Conservation (phyloP, 306 rosid species). For the Clitoria ternatea region DNA sequence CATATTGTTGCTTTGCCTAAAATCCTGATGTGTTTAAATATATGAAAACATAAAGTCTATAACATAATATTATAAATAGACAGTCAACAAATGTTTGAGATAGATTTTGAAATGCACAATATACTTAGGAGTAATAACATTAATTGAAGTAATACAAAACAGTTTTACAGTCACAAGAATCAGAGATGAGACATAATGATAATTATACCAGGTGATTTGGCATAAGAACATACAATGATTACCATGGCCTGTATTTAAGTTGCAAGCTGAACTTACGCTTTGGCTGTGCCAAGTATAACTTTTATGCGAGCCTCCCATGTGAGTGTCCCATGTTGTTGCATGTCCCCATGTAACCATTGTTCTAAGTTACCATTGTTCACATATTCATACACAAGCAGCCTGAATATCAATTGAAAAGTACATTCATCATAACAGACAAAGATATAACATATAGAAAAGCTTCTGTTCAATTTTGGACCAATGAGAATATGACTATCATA, state of each 20-base stretch:
- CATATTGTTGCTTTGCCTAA: not conserved
- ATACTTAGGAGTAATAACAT: not conserved
- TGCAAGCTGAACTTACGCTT: constrained; percentile 72
- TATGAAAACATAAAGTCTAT: not conserved
- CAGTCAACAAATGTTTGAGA: not conserved
- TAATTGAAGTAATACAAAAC: not conserved
- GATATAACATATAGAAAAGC: not conserved
- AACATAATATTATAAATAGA: not conserved
- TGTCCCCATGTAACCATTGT: constrained; percentile 91
- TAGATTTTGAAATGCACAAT: not conserved
- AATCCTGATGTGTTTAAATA: not conserved
- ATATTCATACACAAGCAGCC: constrained; percentile 94
- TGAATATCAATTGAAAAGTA: constrained; percentile 26
- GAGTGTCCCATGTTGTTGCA: constrained; percentile 68
- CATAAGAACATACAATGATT: not conserved
- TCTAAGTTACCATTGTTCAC: constrained; percentile 96
- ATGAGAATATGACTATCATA: not conserved
- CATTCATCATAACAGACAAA: not conserved
- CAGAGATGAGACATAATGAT: not conserved
- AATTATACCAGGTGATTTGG: not conserved
- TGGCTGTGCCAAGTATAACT: constrained; percentile 85
- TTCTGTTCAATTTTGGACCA: not conserved
- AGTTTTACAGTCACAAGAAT: not conserved
- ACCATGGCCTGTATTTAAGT: not conserved
- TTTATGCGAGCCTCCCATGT: constrained; percentile 95